Conservation (phyloP, 2,329 filamentous ascomycete species). For the Diaporthe ampelina region DNA sequence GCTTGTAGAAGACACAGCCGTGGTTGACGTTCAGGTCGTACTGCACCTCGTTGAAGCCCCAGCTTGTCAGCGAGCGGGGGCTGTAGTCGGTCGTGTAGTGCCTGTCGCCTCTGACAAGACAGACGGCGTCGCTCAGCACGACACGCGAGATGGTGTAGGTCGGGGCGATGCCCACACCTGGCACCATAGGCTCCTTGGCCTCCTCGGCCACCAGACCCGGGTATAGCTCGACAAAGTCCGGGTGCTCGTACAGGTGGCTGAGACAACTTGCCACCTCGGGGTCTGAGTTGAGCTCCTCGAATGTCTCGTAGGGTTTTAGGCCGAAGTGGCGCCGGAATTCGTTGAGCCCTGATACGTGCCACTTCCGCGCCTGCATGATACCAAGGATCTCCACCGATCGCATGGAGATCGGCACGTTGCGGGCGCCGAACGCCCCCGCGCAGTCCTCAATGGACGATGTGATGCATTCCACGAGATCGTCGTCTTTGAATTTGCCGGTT, state of each 20-base stretch:
- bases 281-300: conserved; percentile 88
- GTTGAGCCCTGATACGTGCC: conserved; percentile 84
- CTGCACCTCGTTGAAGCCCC: conserved; percentile 83
- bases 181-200: conserved; percentile 79
- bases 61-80: conserved; percentile 82
- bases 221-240: conserved; percentile 85
- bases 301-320: conserved; percentile 80
- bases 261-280: conserved; percentile 77
- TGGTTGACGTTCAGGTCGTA: conserved; percentile 82
- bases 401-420: conserved; percentile 81
- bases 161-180: conserved; percentile 81
- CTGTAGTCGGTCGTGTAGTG: conserved; percentile 86
- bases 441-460: conserved; percentile 80
- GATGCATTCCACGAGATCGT: conserved; percentile 81
- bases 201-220: conserved; percentile 84
- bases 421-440: conserved; percentile 80
- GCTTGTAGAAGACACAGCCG: conserved; percentile 87
- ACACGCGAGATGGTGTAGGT: conserved; percentile 84
- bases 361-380: conserved; percentile 81
- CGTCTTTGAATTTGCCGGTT: conserved; percentile 77
- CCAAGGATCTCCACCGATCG: conserved; percentile 84
- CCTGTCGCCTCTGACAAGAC: conserved; percentile 82
- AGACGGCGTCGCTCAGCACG: conserved; percentile 82
- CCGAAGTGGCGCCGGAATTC: conserved; percentile 89
- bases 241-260: conserved; percentile 79